phyloP scores from a whole-genome alignment of 192 early-diverging fungal species.

The Mortierella claussenii region DNA sequence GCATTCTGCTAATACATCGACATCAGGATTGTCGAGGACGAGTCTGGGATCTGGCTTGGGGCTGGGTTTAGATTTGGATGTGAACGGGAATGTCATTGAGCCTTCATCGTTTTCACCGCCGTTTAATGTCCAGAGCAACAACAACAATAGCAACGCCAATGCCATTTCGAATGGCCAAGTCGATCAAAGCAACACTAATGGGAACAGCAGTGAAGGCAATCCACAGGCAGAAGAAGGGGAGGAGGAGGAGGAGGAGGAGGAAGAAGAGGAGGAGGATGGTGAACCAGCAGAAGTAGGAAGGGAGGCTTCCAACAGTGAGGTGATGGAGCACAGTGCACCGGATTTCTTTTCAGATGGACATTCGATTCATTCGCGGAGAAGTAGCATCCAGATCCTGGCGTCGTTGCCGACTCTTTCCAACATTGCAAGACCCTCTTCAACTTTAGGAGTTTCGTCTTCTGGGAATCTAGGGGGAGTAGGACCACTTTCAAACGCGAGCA shows the following conservation, averaged over 20 bases:
- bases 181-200: neutral
- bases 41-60: neutral
- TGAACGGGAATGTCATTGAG: neutral
- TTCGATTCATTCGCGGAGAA: constrained; percentile 37
- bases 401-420: neutral
- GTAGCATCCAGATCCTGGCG: constrained; percentile 24
- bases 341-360: constrained; percentile 36
- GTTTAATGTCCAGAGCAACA: neutral
- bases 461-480: neutral
- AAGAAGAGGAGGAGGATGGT: constrained; percentile 18
- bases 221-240: neutral
- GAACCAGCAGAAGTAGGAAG: constrained; percentile 34
- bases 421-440: neutral
- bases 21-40: neutral
- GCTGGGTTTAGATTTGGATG: neutral
- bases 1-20: neutral
- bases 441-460: neutral
- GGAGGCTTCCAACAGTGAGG: constrained; percentile 32
- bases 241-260: neutral
- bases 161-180: neutral
- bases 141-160: neutral
- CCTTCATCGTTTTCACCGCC: neutral
- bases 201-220: too few relatives aligned
- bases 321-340: constrained; percentile 45
- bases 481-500: neutral